Base-by-base conservation (phyloP, 176 grass and related monocot genomes). In the Elaeis guineensis region DNA sequence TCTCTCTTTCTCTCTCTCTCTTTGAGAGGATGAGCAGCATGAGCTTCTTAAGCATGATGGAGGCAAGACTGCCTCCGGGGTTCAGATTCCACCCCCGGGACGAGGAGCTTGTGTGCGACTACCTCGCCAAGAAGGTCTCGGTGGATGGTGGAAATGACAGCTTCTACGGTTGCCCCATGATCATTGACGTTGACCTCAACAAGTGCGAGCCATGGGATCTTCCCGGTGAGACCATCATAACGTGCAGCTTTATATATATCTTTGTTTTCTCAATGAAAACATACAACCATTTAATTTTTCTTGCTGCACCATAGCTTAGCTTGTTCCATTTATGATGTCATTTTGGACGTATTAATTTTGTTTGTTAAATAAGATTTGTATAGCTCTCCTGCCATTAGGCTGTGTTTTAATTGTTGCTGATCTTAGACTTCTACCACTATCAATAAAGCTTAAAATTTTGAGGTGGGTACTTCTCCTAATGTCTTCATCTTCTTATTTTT, bases 181-280 rank as follows among this genome's bases (percentile, higher is more conserved):
- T 97, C 69, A 52, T 97, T 17, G 92, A 91, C 79, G 86, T 97
- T 21, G 87, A 97, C 35, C 92, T 97, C 84, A 97, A 97, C 81
- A 89, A 91, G 84, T 73, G 84, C 64, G 92, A 97, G 65, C 92
- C 87, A 1, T 91, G 87, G 84, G 87, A 97, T 21, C 81, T 97
- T 65, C 92, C 92, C 66, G 84, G 92, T 91, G 70, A 69, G 52
- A 60, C 64, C 4, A 44, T 2, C 21, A 29, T 24, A 5, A 9
- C 9, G n/a, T n/a, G n/a, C n/a, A 0, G 17, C 55, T n/a, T n/a
- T 23, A 17, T 67, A 21, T 5, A 16, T 23, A 0, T 23, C 28
- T 24, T 58, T 2, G 2, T 9, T 26, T 17, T 0, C 17, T n/a
- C 25, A 71, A 48, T 26, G 24, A 23, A 30, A 30, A 6, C 5